Evolutionary conservation across 495 filamentous ascomycete genomes (phyloP).

Genomic region (Saxispiralis lemnorum): DNA sequence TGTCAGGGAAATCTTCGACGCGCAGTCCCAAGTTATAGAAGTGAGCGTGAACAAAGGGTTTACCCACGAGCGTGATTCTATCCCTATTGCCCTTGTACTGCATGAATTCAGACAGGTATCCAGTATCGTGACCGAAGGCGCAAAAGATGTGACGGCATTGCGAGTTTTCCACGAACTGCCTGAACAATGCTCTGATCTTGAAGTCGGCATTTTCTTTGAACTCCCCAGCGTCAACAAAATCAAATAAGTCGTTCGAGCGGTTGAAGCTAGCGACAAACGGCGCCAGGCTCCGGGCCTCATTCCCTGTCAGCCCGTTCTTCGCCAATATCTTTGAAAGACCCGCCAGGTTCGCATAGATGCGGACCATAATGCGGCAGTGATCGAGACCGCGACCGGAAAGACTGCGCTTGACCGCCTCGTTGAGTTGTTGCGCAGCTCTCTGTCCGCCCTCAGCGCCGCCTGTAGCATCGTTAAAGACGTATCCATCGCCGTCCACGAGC

Average conservation of each 20-base stretch:
- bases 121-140: slow-evolving; percentile 44
- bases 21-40: slow-evolving; percentile 17
- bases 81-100: slow-evolving; percentile 24
- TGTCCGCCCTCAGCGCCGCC: slow-evolving; percentile 38
- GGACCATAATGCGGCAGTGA: slow-evolving; percentile 41
- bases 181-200: slow-evolving; percentile 44
- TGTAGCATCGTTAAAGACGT: slow-evolving; percentile 41
- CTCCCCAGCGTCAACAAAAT: slow-evolving; percentile 44
- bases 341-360: slow-evolving; percentile 41
- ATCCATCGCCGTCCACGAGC: slow-evolving; percentile 45
- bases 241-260: slow-evolving; percentile 39
- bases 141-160: slow-evolving; percentile 54
- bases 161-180: slow-evolving; percentile 37
- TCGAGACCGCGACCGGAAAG: slow-evolving; percentile 25
- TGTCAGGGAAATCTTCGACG: slow-evolving; percentile 17
- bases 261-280: slow-evolving; percentile 39
- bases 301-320: slow-evolving; percentile 30
- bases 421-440: slow-evolving; percentile 36
- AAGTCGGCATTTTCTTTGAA: slow-evolving; percentile 42
- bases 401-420: slow-evolving; percentile 32
- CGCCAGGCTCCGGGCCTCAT: slow-evolving; percentile 35
- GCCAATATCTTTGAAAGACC: slow-evolving; percentile 34
- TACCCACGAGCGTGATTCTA: slow-evolving; percentile 37
- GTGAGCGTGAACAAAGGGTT: slow-evolving; percentile 16
- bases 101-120: slow-evolving; percentile 39